These are phyloP conservation scores for Pythium insidiosum DNA, from an alignment of 352 stramenopile genomes.

Conservation along the genomic window DNA sequence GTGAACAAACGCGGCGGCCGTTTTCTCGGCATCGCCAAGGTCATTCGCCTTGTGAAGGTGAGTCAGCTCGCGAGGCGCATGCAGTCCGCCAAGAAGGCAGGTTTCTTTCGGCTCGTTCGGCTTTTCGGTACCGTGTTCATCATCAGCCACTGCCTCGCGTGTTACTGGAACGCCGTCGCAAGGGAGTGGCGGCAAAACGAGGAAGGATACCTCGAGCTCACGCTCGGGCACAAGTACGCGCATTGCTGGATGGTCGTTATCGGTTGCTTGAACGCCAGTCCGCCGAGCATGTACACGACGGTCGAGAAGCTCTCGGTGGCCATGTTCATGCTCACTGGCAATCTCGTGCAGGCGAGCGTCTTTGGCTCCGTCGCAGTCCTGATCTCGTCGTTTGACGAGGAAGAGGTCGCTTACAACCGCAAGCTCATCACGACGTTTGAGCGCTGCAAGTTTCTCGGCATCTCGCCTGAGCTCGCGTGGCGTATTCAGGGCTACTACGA, in stretches of 20 bases:
- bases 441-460: conserved; percentile 55
- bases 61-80: conserved; percentile 43
- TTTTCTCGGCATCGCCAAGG: conserved; percentile 51
- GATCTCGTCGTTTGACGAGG: conserved; percentile 63
- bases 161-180: conserved; percentile 56
- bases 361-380: conserved; percentile 57
- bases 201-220: conserved; percentile 15
- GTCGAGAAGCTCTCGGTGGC: conserved; percentile 47
- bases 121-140: conserved; percentile 46
- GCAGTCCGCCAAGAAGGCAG: conserved; percentile 57
- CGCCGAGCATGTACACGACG: conserved; percentile 39
- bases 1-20: conserved; percentile 22
- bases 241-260: conserved; percentile 48
- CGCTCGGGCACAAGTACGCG: conserved; percentile 29
- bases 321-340: conserved; percentile 65
- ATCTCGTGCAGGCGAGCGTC: conserved; percentile 58
- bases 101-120: conserved; percentile 42
- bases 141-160: conserved; percentile 43
- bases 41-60: conserved; percentile 60
- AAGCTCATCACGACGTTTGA: conserved; percentile 61
- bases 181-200: conserved; percentile 33
- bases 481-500: conserved; percentile 66
- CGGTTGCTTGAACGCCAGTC: conserved; percentile 55
- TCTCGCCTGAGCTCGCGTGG: conserved; percentile 32
- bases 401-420: conserved; percentile 59